phyloP scores from a whole-genome alignment of 2,329 filamentous ascomycete species.

The Pseudocercospora pini-densiflorae region DNA sequence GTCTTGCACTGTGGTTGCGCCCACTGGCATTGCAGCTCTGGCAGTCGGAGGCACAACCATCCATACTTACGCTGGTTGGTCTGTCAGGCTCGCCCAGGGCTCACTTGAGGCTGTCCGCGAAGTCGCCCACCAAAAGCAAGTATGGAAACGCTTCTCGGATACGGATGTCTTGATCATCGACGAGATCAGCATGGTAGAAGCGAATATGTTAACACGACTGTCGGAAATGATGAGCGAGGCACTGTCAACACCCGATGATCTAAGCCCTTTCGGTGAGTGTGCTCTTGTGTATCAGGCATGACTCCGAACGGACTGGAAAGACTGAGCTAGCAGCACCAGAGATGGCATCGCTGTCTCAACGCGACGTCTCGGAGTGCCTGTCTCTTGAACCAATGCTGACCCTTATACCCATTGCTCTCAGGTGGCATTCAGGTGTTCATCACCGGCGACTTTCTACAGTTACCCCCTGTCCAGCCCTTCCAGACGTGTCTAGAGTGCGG shows the following conservation, averaged over 20 bases:
- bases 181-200: constrained; percentile 69
- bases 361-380: too few species aligned
- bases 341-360: too few species aligned
- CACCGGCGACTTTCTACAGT: constrained; percentile 63
- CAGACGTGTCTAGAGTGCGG: constrained; percentile 57
- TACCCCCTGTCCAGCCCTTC: constrained; percentile 65
- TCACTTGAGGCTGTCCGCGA: constrained; percentile 35
- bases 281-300: too few species aligned
- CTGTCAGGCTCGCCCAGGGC: constrained; percentile 50
- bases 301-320: too few species aligned
- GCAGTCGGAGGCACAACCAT: constrained; percentile 61
- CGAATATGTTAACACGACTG: constrained; percentile 57
- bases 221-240: constrained; percentile 54
- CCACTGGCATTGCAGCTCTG: constrained; percentile 63
- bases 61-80: constrained; percentile 63
- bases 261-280: constrained; percentile 19
- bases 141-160: constrained; percentile 33
- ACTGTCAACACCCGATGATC: constrained; percentile 1
- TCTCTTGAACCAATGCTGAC: too few species aligned
- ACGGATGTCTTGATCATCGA: constrained; percentile 67
- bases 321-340: too few species aligned
- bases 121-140: constrained; percentile 42
- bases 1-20: constrained; percentile 59
- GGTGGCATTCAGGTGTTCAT: constrained; percentile 44
- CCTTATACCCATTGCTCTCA: too few species aligned